Evolutionary conservation across 345 rosid species (phyloP), one percentile per base, ranked within the genome.

Genomic region (Gossypium longicalyx): DNA sequence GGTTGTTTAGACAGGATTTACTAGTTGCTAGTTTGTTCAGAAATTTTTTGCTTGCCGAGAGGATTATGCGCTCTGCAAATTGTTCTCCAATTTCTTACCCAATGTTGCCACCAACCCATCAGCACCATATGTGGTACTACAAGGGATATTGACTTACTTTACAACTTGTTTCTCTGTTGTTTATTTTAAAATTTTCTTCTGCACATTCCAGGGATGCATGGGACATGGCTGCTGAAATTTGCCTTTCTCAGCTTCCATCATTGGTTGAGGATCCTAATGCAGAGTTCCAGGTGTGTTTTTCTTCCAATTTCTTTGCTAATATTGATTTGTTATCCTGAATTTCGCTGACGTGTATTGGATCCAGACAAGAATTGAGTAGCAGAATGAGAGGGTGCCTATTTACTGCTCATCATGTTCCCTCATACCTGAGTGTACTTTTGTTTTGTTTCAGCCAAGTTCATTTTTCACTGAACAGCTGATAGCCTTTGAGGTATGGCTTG

Each of bases 171-270:
- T 25, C 23, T 25, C 10, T 41, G 43, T 59, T 70, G 38, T 53
- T 73, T 53, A 69, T 44, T 77, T 45, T 69, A 16, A 22, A n/a
- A 70, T 27, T 51, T 49, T 43, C 77, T 74, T 61, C 4, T 71
- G 47, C 60, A 62, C 75, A 27, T 68, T 81, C 54, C 81, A 96
- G 99, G 99, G 99, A 96, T 90, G 98, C 99, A 59, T 96, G 99
- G 99, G 99, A 96, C 83, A 93, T 93, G 99, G 99, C 99, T 83
- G 98, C 99, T 78, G 99, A 96, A 87, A 96, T 93, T 82, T 96
- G 99, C 83, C 99, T 96, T 75, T 93, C 97, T 72, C 99, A 89
- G 87, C 97, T 96, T 81, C 97, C 99, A 67, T 85, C 91, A 67
- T 82, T 93, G 83, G 93, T 93, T 60, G 89, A 83, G 81, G 91